phyloP scores from a whole-genome alignment of 345 rosid genomes.

The Carallia pectinifolia region DNA sequence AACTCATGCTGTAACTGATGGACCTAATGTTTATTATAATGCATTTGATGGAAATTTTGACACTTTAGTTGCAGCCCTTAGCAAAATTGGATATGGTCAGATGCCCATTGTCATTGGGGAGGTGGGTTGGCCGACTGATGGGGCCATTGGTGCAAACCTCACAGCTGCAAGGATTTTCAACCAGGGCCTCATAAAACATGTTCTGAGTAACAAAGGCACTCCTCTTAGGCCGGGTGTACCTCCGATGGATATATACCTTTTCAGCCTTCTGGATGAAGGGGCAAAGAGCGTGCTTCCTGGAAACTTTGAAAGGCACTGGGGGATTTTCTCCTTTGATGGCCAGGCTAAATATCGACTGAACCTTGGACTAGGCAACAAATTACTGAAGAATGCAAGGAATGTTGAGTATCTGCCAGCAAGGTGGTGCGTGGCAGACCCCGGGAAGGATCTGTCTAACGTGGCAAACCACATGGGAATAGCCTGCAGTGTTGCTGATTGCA shows the following conservation, averaged over 20 bases:
- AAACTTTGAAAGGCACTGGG: constrained; percentile 96
- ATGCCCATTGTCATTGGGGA: constrained; percentile 93
- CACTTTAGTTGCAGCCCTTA: constrained; percentile 86
- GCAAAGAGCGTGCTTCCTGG: constrained; percentile 85
- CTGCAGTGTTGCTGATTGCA: constrained; percentile 84
- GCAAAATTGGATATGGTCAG: constrained; percentile 77
- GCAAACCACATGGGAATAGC: constrained; percentile 73
- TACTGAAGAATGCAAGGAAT: constrained; percentile 61
- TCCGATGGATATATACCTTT: constrained; percentile 79
- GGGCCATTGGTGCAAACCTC: constrained; percentile 75
- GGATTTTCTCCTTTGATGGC: constrained; percentile 93
- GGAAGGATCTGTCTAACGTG: constrained; percentile 54
- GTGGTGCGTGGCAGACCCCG: constrained; percentile 92
- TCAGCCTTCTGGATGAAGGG: constrained; percentile 87
- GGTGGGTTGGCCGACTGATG: constrained; percentile 97
- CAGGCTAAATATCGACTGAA: constrained; percentile 85
- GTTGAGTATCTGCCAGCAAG: constrained; percentile 84
- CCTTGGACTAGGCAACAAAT: constrained; percentile 70
- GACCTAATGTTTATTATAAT: constrained; percentile 70
- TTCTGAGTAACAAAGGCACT: constrained; percentile 74
- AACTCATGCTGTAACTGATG: constrained; percentile 78
- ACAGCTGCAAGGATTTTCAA: constrained; percentile 82
- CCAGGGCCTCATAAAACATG: constrained; percentile 76
- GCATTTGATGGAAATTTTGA: constrained; percentile 94
- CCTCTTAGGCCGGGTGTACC: constrained; percentile 83